Base-by-base conservation (phyloP, 2,329 filamentous ascomycete genomes). In the Alternaria sp. region DNA sequence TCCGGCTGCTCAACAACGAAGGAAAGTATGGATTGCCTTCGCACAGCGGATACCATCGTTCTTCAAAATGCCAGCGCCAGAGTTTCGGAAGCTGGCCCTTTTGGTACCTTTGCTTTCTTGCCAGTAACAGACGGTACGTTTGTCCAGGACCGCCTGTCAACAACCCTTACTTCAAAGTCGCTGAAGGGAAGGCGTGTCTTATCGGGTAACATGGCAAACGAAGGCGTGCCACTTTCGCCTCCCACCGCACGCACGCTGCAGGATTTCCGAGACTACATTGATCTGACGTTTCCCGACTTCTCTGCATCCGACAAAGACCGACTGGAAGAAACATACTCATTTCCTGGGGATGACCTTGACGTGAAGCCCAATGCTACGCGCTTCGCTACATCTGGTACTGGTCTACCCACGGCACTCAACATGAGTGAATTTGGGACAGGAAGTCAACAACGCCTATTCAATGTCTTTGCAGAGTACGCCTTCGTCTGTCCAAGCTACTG, bases 391-490 rank as follows among this genome's bases (percentile, higher is more conserved):
- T 60, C 63, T 4, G 75, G 74, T 12, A 71, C 64, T 9, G 59
- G 65, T 11, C 25, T 46, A 7, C 68, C 72, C 2, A 74, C 73
- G 11, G 74, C 75, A 5, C 55, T 77, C 23, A 78, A 78, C 58
- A 72, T 75, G 51, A 75, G 71, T 46, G 63, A 61, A 33, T 75
- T 74, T 55, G 75, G 71, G 2, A 75, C 75, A 1, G 76, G 75
- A 33, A 71, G 77, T 47, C 72, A 77, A 58, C 75, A 79, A 55
- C 75, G 82, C 20, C 70, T 82, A 5, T 81, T 81, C 70, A 73
- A 82, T 61, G 77, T 83, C 21, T 84, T 82, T 63, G 82, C 82
- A 8, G 82, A 84, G 64, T 82, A 79, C 63, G 80, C 83, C 37
- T 83, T 84, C 67, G 76, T 75, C 55, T 82, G 80, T 59, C 79